A percentile compares a stretch with the other conserved stretches of the same genome.
phyloP scores from a whole-genome alignment of 2,329 filamentous ascomycete genomes.

The Aschersonia sp. region DNA sequence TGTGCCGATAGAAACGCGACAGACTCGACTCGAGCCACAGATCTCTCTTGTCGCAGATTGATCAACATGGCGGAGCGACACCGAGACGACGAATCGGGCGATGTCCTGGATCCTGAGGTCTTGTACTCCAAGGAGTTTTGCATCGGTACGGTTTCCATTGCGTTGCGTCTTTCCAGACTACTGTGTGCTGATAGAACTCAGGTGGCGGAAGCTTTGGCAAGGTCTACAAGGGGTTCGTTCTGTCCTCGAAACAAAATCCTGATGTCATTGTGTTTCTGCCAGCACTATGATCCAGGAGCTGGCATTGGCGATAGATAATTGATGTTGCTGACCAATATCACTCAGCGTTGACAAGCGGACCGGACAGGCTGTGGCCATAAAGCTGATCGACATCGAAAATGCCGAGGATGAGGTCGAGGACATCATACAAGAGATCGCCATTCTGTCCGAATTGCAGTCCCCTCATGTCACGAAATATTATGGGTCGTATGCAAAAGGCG shows the following conservation, averaged over 20 bases:
- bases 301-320: background rate
- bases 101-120: conserved; percentile 64
- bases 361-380: conserved; percentile 91
- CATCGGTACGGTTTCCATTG: conserved; percentile 45
- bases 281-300: too few species aligned
- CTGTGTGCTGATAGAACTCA: conserved; percentile 21
- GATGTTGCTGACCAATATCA: background rate
- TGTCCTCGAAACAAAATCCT: background rate
- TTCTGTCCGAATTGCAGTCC: conserved; percentile 88
- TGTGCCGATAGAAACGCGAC: too few species aligned
- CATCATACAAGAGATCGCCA: conserved; percentile 97
- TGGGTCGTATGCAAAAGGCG: conserved; percentile 90
- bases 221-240: conserved; percentile 81
- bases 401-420: conserved; percentile 98
- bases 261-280: too few species aligned
- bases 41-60: too few species aligned
- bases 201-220: conserved; percentile 97
- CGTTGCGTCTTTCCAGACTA: background rate
- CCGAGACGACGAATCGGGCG: conserved; percentile 31
- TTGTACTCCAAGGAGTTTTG: conserved; percentile 89
- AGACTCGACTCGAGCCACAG: too few species aligned
- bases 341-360: conserved; percentile 82
- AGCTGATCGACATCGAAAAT: conserved; percentile 97
- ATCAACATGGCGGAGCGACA: conserved; percentile 17
- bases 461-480: conserved; percentile 97